Conservation (phyloP, 2,329 filamentous ascomycete species). For the Aspergillus spinulosporus region DNA sequence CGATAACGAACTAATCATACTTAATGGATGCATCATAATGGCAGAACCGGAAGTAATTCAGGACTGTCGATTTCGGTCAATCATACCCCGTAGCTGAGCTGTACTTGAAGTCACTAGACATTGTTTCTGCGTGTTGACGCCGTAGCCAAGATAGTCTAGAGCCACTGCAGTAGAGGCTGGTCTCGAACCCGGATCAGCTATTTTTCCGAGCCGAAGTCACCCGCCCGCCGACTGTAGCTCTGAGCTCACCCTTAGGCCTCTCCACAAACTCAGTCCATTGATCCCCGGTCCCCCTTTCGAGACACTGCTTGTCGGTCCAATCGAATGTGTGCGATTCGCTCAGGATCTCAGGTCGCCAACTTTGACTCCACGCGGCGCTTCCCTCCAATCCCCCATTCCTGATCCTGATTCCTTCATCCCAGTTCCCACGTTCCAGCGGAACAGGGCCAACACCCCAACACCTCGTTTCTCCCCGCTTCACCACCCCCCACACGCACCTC, state of each 20-base stretch:
- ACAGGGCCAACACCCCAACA: neutral
- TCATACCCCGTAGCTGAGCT: too few species aligned
- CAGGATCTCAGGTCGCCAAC: neutral
- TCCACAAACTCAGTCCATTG: constrained; percentile 3
- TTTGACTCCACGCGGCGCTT: neutral
- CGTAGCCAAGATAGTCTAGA: too few species aligned
- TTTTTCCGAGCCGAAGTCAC: constrained; percentile 2
- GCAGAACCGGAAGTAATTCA: neutral
- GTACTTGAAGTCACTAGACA: too few species aligned
- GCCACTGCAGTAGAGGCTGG: too few species aligned
- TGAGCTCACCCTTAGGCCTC: neutral
- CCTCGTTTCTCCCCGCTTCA: constrained; percentile 10
- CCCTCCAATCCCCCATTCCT: neutral
- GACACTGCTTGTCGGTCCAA: neutral
- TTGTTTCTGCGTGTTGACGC: too few species aligned
- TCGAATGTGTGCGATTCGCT: neutral
- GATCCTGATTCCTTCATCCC: neutral
- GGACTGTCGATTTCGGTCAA: too few species aligned
- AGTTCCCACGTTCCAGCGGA: neutral
- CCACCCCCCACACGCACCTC: neutral
- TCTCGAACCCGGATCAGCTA: neutral
- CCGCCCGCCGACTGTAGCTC: too few species aligned
- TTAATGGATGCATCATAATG: neutral
- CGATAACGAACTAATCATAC: neutral
- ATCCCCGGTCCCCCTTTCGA: neutral